phyloP scores from a whole-genome alignment of 1,284 basidiomycete genomes.

The Heterobasidion parviporum region DNA sequence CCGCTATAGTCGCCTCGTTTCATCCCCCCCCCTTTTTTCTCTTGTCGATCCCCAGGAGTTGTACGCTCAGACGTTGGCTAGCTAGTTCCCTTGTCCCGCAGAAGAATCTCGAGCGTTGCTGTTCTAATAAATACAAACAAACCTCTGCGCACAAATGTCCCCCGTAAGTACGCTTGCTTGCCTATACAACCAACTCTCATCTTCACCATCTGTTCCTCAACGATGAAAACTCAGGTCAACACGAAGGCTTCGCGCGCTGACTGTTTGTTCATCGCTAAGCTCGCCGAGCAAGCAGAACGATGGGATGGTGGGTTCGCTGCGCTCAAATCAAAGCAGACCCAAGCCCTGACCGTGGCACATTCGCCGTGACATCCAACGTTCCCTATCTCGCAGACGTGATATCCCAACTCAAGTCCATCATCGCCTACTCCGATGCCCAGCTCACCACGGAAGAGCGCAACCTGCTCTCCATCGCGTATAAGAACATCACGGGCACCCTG shows the following conservation, averaged over 20 bases:
- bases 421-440: conserved; percentile 36
- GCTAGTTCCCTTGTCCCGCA: too few relatives aligned
- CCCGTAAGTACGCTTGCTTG: neutral
- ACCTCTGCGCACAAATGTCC: neutral
- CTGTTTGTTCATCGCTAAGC: conserved; percentile 36
- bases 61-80: too few relatives aligned
- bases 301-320: conserved; percentile 40
- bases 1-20: too few relatives aligned
- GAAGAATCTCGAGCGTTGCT: too few relatives aligned
- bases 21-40: too few relatives aligned
- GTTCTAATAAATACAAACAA: too few relatives aligned
- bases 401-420: conserved; percentile 47
- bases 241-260: conserved; percentile 7
- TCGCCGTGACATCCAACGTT: neutral
- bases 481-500: conserved; percentile 54
- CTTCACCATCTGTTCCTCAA: too few relatives aligned
- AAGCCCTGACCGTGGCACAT: neutral
- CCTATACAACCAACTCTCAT: neutral
- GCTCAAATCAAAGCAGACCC: neutral
- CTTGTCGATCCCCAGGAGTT: too few relatives aligned
- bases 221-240: neutral
- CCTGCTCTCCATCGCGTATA: conserved; percentile 62
- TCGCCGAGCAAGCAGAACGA: conserved; percentile 60
- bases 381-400: conserved; percentile 39
- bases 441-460: conserved; percentile 60